Evolutionary conservation across 352 stramenopile genomes (phyloP).

Genomic region (Phytopythium vexans): DNA sequence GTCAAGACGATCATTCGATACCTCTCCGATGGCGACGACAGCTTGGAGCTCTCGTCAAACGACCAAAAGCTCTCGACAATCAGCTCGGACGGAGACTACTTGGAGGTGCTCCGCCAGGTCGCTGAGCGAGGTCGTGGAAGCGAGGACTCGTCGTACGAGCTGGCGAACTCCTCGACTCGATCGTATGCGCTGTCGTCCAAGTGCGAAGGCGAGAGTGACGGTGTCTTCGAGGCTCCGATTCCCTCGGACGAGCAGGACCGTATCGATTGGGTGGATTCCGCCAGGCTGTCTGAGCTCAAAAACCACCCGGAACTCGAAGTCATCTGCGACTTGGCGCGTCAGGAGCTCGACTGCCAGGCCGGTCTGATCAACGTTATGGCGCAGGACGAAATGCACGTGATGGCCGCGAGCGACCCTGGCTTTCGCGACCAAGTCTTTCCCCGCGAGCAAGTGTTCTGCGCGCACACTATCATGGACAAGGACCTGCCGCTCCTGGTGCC

Average conservation of each 20-base stretch:
- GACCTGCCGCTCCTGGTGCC: constrained; percentile 48
- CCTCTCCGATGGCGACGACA: constrained; percentile 24
- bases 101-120: not conserved
- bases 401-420: constrained; percentile 34
- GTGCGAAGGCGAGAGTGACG: constrained; percentile 10
- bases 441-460: constrained; percentile 52
- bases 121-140: too few relatives aligned
- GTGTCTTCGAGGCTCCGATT: constrained; percentile 16
- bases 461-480: constrained; percentile 51
- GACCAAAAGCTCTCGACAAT: not conserved
- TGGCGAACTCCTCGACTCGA: constrained; percentile 26
- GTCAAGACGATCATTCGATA: constrained; percentile 51
- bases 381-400: constrained; percentile 28
- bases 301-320: constrained; percentile 58
- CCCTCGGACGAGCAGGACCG: constrained; percentile 35
- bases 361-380: constrained; percentile 50
- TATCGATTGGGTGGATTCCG: constrained; percentile 29
- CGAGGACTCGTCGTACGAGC: constrained; percentile 5
- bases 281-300: constrained; percentile 34
- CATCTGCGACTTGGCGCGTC: constrained; percentile 49
- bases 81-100: not conserved
- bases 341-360: constrained; percentile 44
- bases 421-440: constrained; percentile 27
- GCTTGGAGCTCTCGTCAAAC: constrained; percentile 8
- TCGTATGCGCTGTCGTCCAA: constrained; percentile 30